Conservation (phyloP, 495 filamentous ascomycete species). For the Lophiostoma macrostomum region DNA sequence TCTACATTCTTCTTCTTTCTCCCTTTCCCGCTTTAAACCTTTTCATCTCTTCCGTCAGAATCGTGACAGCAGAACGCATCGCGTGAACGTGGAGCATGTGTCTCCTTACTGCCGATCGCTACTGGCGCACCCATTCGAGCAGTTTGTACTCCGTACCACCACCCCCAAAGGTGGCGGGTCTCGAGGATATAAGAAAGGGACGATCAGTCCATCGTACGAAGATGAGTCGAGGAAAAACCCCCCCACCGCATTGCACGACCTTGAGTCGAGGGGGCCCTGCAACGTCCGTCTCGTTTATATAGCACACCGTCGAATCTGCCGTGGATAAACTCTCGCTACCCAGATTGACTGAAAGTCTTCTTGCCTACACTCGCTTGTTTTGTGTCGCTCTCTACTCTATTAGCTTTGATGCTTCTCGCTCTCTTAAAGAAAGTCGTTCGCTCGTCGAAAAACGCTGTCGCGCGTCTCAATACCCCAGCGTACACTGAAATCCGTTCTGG, state of each 20-base stretch:
- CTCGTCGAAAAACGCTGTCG: slow-evolving; percentile 12
- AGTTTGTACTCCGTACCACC: too few species aligned
- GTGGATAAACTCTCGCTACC: too few species aligned
- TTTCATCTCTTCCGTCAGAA: background rate
- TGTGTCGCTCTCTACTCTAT: too few species aligned
- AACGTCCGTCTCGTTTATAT: too few species aligned
- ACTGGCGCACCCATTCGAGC: background rate
- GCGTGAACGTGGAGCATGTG: slow-evolving; percentile 5
- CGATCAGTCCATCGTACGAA: too few species aligned
- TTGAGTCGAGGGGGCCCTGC: too few species aligned
- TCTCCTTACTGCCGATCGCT: slow-evolving; percentile 13
- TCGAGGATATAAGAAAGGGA: slow-evolving; percentile 3
- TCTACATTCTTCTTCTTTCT: background rate
- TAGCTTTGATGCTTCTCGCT: slow-evolving; percentile 8
- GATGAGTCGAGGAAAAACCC: too few species aligned
- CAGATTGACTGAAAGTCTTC: too few species aligned
- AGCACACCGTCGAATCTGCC: too few species aligned
- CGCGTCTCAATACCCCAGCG: background rate
- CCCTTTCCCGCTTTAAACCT: too few species aligned
- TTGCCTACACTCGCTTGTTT: too few species aligned
- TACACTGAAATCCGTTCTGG: background rate
- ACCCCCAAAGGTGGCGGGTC: background rate
- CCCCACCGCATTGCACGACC: too few species aligned
- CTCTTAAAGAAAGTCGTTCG: slow-evolving; percentile 14
- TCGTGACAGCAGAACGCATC: background rate